Evolutionary conservation across 192 early-diverging fungal species (phyloP), one percentile per base, ranked within the genome.

Genomic region (Diversispora epigaea): DNA sequence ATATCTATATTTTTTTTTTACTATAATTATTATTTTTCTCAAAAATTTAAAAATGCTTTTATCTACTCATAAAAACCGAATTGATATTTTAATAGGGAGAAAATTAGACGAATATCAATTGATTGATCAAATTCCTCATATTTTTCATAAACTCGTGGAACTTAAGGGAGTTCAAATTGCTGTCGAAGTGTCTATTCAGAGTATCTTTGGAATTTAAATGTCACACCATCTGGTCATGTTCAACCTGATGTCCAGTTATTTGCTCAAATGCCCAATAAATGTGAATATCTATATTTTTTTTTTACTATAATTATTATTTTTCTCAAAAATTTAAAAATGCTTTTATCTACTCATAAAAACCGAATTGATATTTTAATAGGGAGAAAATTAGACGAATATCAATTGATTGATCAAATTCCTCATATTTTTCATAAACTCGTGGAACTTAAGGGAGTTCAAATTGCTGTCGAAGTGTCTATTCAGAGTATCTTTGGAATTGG

Each of bases 391-490:
- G 69, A 71, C 15, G 69, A 71, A 54, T 41, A 56, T 19, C 6
- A 43, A 57, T 10, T 71, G 57, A 56, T 71, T 57, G 55, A 71
- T 21, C 54, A 71, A 45, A 71, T 71, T 21, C 69, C 69, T 57
- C 10, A 17, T 19, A 55, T 57, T 71, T 71, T 71, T 54, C 69
- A 71, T 43, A 55, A 45, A 15, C n/a, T 71, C 9, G 69, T 43
- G 6, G 69, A 71, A 11, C 5, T 71, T 9, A 71, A 71, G 40
- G 69, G 68, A 44, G 21, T 71, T 45, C 69, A 71, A 44, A 19
- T 12, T 4, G 69, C 69, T 10, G 39, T 57, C 22, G 69, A 71
- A 71, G 57, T 71, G 17, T 57, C 57, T 7, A n/a, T 71, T 17
- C 55, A 57, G 22, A 57, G 68, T 54, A 25, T 69, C 44, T 64